Base-by-base conservation (phyloP, 2,329 filamentous ascomycete species). In the Pseudogymnoascus sp. region DNA sequence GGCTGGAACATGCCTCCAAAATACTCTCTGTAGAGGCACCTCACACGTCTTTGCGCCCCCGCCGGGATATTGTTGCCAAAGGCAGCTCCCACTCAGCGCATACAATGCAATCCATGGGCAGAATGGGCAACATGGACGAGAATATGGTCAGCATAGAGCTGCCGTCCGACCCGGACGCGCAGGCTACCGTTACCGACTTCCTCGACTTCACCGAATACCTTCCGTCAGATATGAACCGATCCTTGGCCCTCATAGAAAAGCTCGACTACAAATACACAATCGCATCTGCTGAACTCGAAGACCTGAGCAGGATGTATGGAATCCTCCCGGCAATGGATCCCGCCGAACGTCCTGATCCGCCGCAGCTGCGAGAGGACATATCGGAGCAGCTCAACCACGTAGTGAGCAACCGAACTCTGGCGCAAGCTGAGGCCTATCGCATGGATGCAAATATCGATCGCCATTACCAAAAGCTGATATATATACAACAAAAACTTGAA, bases 131-230 rank as follows among this genome's bases (percentile, higher is more conserved):
- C 60, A 61, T 73, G 40, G 69, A 71, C 62, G 68, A 63, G 16
- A 69, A 66, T 60, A 66, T 73, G 64, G 72, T 73, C 18, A 63
- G 62, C 3, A 63, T 73, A 40, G 69, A 72, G 56, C 61, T 71
- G 21, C 71, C 72, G 67, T 79, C 80, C 62, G 86, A 88, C 66
- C 86, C 86, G 5, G 86, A 89, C 76, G 84, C 84, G 25, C 85
- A 88, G 69, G 85, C 86, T 5, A 88, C 85, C n/a, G 82, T 88
- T 16, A 87, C 84, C 65, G 86, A 88, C 73, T 88, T 88, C 71
- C 82, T 88, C 72, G 84, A 87, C 62, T 86, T 86, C 67, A 88
- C 85, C 68, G 87, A 89, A 73, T 87, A 88, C 73, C 80, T 89
- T 1, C 85, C 86, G 9, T 84, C 85, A 60, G 87, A 89, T 71